Conservation (phyloP, 345 rosid species). For the Corymbia maculata region DNA sequence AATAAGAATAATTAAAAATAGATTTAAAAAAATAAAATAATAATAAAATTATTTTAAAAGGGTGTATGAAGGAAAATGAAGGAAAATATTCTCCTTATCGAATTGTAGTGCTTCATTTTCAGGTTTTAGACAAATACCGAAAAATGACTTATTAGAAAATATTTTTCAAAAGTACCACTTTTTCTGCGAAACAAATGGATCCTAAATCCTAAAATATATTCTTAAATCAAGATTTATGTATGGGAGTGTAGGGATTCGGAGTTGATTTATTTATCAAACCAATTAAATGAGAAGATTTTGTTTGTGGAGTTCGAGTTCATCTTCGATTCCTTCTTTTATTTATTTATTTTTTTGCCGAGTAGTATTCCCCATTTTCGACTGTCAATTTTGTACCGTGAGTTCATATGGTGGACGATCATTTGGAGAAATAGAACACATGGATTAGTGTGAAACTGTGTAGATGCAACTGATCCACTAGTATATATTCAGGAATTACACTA, state of each 20-base stretch:
- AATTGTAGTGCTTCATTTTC: too few species aligned
- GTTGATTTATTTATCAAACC: not conserved
- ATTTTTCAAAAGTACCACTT: too few species aligned
- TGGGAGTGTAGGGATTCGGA: slow-evolving; percentile 18
- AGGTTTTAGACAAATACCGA: too few species aligned
- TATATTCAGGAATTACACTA: not conserved
- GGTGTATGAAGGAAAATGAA: too few species aligned
- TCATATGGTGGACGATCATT: not conserved
- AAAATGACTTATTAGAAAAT: too few species aligned
- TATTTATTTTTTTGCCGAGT: not conserved
- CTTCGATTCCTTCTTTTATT: not conserved
- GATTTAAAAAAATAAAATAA: too few species aligned
- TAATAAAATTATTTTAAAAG: too few species aligned
- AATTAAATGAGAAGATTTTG: slow-evolving; percentile 31
- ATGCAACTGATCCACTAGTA: not conserved
- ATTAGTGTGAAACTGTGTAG: not conserved
- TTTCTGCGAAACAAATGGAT: too few species aligned
- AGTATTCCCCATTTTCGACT: not conserved
- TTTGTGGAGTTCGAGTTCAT: too few species aligned
- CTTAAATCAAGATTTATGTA: slow-evolving; percentile 18
- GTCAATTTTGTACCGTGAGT: not conserved
- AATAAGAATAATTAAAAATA: too few species aligned
- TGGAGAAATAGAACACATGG: not conserved
- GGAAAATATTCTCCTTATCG: too few species aligned
- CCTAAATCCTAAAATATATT: not conserved